Evolutionary conservation across 192 early-diverging fungal species (phyloP).

Genomic region (Geranomyces variabilis): DNA sequence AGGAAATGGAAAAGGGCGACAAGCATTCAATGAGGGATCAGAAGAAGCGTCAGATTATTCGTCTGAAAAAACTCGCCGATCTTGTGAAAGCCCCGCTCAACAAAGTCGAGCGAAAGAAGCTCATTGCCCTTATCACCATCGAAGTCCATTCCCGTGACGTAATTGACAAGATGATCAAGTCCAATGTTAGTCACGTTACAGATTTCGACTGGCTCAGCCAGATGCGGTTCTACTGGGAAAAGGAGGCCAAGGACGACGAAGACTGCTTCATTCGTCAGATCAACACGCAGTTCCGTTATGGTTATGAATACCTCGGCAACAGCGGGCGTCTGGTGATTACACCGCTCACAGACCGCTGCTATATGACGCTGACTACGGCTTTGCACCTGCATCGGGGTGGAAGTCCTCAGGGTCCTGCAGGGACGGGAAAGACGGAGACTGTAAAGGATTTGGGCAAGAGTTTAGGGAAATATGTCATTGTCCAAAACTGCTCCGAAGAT

Average conservation of each 20-base stretch:
- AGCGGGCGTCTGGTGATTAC: slow-evolving; percentile 64
- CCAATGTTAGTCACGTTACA: slow-evolving; percentile 52
- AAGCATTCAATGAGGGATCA: slow-evolving; percentile 59
- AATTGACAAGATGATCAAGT: slow-evolving; percentile 58
- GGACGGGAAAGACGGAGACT: slow-evolving; percentile 69
- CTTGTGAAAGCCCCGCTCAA: slow-evolving; percentile 55
- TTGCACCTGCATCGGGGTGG: slow-evolving; percentile 59
- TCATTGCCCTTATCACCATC: slow-evolving; percentile 63
- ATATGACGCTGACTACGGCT: slow-evolving; percentile 65
- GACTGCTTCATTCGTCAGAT: slow-evolving; percentile 67
- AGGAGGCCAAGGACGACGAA: slow-evolving; percentile 62
- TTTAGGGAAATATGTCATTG: slow-evolving; percentile 64
- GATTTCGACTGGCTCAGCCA: slow-evolving; percentile 67
- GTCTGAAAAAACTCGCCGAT: slow-evolving; percentile 60
- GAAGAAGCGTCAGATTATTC: slow-evolving; percentile 62
- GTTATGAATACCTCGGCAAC: slow-evolving; percentile 65
- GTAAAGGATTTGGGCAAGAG: slow-evolving; percentile 66
- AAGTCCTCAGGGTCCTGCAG: slow-evolving; percentile 60
- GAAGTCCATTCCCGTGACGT: slow-evolving; percentile 68
- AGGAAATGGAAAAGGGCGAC: slow-evolving; percentile 63
- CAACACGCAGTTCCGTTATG: slow-evolving; percentile 63
- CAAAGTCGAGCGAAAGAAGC: slow-evolving; percentile 65
- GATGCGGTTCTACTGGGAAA: slow-evolving; percentile 66
- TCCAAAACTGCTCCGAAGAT: slow-evolving; percentile 64
- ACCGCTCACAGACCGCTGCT: slow-evolving; percentile 64